Conservation (phyloP, 2,329 filamentous ascomycete species). For the Talaromyces verruculosus region DNA sequence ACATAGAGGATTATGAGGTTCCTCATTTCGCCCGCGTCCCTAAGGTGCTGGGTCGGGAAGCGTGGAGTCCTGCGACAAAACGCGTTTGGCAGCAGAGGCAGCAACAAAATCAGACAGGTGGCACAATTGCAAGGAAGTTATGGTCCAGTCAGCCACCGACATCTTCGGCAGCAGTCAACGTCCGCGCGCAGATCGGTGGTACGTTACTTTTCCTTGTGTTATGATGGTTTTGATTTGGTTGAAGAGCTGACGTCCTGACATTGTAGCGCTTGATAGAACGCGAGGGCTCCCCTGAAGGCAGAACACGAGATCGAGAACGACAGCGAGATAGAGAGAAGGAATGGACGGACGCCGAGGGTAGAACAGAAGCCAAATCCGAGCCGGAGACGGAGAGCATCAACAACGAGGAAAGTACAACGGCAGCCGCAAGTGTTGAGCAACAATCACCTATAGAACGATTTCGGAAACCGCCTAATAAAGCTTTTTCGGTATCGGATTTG, state of each 20-base stretch:
- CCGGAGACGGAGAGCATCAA: not conserved
- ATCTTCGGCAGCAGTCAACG: slow-evolving; percentile 27
- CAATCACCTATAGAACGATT: slow-evolving; percentile 73
- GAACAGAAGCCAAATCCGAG: not conserved
- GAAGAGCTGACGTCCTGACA: slow-evolving; percentile 59
- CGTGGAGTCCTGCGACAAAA: slow-evolving; percentile 34
- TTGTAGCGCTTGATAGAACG: slow-evolving; percentile 62
- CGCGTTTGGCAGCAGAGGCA: slow-evolving; percentile 25
- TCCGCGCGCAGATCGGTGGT: slow-evolving; percentile 28
- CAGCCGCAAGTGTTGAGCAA: slow-evolving; percentile 24
- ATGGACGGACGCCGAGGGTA: slow-evolving; percentile 24
- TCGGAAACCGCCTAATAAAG: slow-evolving; percentile 71
- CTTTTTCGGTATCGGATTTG: slow-evolving; percentile 83
- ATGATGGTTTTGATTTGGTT: slow-evolving; percentile 7
- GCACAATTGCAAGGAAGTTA: slow-evolving; percentile 24
- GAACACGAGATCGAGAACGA: slow-evolving; percentile 35
- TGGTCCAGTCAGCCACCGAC: slow-evolving; percentile 19
- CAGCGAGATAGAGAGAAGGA: slow-evolving; percentile 30
- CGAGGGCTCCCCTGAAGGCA: slow-evolving; percentile 39
- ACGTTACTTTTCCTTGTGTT: slow-evolving; percentile 20
- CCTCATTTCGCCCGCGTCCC: slow-evolving; percentile 40
- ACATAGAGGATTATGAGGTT: slow-evolving; percentile 48
- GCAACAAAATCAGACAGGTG: slow-evolving; percentile 11
- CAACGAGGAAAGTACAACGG: slow-evolving; percentile 30
- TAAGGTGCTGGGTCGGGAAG: slow-evolving; percentile 43